Percentiles rank a stretch among this genome's conserved stretches.
These are phyloP conservation scores for Vicia villosa DNA, from an alignment of 306 rosid species.

Conservation along the genomic window DNA sequence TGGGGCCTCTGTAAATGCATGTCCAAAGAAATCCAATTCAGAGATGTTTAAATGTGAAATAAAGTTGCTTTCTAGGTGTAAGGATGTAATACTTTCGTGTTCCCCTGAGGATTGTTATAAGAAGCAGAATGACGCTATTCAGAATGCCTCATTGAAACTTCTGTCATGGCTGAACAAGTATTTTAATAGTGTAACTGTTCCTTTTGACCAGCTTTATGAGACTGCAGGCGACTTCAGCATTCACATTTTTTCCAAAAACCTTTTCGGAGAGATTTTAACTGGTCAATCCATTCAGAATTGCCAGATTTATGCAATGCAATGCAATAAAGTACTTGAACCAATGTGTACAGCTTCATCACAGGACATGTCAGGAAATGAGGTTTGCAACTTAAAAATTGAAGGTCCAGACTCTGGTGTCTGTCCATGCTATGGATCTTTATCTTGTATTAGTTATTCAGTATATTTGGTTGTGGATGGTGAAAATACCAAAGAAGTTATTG, in stretches of 20 bases:
- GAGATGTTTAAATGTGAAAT: conserved; percentile 68
- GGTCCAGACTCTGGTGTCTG: conserved; percentile 81
- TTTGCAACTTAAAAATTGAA: conserved; percentile 48
- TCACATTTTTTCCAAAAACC: conserved; percentile 47
- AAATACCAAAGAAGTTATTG: conserved; percentile 58
- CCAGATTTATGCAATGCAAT: conserved; percentile 42
- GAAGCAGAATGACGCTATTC: conserved; percentile 80
- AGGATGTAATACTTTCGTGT: conserved; percentile 66
- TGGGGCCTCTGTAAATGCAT: conserved; percentile 45
- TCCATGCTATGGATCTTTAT: conserved; percentile 74
- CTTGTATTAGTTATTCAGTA: conserved; percentile 66
- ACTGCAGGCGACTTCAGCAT: conserved; percentile 47
- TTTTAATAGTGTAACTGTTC: conserved; percentile 49
- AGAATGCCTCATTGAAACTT: conserved; percentile 75
- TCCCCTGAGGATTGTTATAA: conserved; percentile 59
- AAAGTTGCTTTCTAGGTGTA: conserved; percentile 59
- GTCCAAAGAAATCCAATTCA: conserved; percentile 39
- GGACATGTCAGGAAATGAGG: conserved; percentile 33
- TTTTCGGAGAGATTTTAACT: conserved; percentile 50
- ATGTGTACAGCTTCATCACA: conserved; percentile 34
- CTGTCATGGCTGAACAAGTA: conserved; percentile 70
- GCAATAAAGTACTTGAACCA: conserved; percentile 38
- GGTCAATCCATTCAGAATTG: conserved; percentile 46
- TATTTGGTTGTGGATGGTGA: conserved; percentile 55
- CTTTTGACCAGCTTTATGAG: conserved; percentile 55